Evolutionary conservation across 1,284 basidiomycete species (phyloP).

Genomic region (Apiotrichum montevideense): DNA sequence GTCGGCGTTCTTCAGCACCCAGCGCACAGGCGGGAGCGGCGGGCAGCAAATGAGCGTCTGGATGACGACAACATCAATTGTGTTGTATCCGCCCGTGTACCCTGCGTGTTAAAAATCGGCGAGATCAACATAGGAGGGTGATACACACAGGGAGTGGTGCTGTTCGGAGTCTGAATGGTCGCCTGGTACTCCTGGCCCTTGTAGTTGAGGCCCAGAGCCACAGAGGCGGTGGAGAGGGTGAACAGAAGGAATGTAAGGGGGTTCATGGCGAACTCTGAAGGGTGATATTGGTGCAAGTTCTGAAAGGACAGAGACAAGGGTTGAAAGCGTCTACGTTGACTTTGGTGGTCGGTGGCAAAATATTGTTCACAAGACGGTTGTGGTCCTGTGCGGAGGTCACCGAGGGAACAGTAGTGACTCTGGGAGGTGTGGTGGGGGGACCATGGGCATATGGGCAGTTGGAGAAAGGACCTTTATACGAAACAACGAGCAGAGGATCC

Average conservation of each 20-base stretch:
- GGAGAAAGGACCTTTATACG: too few species aligned
- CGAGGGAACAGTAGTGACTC: too few species aligned
- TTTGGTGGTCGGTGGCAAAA: too few species aligned
- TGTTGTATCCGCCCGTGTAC: constrained; percentile 1
- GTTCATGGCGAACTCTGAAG: neutral
- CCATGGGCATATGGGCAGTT: too few species aligned
- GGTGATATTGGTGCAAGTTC: neutral
- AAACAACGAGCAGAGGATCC: too few species aligned
- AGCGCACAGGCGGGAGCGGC: neutral
- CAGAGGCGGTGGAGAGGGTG: neutral
- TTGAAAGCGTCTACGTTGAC: neutral
- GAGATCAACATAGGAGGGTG: too few species aligned
- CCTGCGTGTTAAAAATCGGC: neutral
- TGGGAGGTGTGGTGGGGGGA: too few species aligned
- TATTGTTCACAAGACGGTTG: too few species aligned
- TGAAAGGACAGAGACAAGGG: neutral
- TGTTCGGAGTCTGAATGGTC: neutral
- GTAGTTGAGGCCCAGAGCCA: neutral
- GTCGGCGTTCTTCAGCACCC: neutral
- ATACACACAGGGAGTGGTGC: neutral
- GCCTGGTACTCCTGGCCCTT: neutral
- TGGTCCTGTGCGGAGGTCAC: too few species aligned
- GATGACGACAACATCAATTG: neutral
- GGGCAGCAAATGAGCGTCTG: constrained; percentile 4
- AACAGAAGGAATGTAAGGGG: neutral